phyloP scores from a whole-genome alignment of 2,329 filamentous ascomycete genomes.

The Pseudogymnoascus sp. region DNA sequence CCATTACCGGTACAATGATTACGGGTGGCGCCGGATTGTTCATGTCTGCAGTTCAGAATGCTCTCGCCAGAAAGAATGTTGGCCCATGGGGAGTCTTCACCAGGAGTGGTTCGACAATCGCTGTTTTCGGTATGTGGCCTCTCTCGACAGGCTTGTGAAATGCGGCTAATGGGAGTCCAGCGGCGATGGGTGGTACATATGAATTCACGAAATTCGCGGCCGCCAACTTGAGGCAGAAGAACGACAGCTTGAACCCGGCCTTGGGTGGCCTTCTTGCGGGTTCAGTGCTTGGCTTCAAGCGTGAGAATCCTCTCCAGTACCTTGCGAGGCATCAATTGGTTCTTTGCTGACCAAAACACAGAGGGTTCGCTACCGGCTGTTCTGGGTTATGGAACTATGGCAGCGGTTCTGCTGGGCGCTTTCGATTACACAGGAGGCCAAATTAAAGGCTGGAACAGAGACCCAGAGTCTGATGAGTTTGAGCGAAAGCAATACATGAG shows the following conservation, averaged over 20 bases:
- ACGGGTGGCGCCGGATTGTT: slow-evolving; percentile 64
- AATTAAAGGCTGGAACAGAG: slow-evolving; percentile 44
- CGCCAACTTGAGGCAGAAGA: slow-evolving; percentile 62
- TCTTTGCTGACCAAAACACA: slow-evolving; percentile 9
- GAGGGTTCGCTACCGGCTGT: slow-evolving; percentile 45
- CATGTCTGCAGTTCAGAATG: slow-evolving; percentile 76
- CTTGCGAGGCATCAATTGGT: background rate
- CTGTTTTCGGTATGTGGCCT: slow-evolving; percentile 49
- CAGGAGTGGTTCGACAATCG: slow-evolving; percentile 68
- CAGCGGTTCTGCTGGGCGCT: slow-evolving; percentile 49
- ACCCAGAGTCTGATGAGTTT: slow-evolving; percentile 54
- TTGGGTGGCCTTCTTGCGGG: slow-evolving; percentile 62
- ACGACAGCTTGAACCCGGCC: slow-evolving; percentile 59
- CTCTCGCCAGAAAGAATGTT: slow-evolving; percentile 74
- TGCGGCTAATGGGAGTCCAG: slow-evolving; percentile 34
- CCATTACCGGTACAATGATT: slow-evolving; percentile 57
- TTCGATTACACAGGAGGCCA: slow-evolving; percentile 59
- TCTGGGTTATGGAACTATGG: slow-evolving; percentile 54
- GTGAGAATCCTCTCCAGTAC: slow-evolving; percentile 35
- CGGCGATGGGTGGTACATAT: slow-evolving; percentile 61
- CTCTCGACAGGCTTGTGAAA: slow-evolving; percentile 14
- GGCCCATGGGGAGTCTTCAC: slow-evolving; percentile 76
- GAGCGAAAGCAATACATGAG: slow-evolving; percentile 56
- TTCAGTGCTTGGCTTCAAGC: slow-evolving; percentile 52
- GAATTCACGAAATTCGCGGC: slow-evolving; percentile 59